These are phyloP conservation scores for Tolypocladium sp. DNA, from an alignment of 2,329 filamentous ascomycete genomes.

Conservation along the genomic window DNA sequence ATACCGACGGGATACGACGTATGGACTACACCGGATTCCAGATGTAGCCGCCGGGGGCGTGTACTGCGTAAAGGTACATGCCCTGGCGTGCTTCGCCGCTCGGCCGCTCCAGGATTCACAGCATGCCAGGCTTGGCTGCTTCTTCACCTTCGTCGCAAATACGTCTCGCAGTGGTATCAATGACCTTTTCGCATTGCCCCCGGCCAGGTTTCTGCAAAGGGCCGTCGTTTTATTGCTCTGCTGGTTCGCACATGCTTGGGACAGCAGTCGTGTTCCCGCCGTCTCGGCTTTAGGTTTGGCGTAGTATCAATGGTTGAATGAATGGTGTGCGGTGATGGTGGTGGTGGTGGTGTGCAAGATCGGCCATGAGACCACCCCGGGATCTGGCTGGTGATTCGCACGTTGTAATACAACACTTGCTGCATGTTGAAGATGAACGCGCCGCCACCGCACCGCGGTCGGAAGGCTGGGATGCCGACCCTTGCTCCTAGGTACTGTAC, in stretches of 20 bases:
- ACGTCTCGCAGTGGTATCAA: not conserved
- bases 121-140: not conserved
- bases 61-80: not conserved
- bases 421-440: not conserved
- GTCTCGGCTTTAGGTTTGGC: not conserved
- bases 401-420: not conserved
- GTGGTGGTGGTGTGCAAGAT: not conserved
- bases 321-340: not conserved
- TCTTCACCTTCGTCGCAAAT: not conserved
- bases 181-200: not conserved
- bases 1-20: not conserved
- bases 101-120: not conserved
- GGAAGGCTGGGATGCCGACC: not conserved
- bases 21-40: not conserved
- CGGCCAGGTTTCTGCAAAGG: not conserved
- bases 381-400: not conserved
- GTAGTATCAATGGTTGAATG: not conserved
- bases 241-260: not conserved
- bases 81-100: not conserved
- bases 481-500: not conserved
- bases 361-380: not conserved
- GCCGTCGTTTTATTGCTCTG: not conserved
- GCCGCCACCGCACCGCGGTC: not conserved
- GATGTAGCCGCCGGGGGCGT: not conserved
- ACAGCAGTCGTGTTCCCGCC: not conserved